phyloP scores from a whole-genome alignment of 2,329 filamentous ascomycete species.

The Trichoderma sp. region DNA sequence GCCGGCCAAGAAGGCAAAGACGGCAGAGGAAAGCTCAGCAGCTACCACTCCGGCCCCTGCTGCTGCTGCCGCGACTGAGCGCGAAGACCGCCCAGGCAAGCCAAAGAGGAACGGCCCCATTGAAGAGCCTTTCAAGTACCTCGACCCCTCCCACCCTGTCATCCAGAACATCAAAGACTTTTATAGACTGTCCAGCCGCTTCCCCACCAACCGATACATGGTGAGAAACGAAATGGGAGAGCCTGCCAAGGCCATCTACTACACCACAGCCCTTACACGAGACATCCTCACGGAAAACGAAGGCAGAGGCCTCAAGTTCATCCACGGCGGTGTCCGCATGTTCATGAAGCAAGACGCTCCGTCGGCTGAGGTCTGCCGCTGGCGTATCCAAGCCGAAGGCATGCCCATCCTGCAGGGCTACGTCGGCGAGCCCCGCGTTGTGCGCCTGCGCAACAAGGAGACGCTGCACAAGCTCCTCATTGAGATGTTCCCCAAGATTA shows the following conservation, averaged over 20 bases:
- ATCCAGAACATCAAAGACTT: conserved; percentile 79
- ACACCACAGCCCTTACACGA: conserved; percentile 81
- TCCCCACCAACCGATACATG: conserved; percentile 91
- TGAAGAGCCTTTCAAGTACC: conserved; percentile 95
- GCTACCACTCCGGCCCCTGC: conserved; percentile 27
- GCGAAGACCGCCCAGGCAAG: conserved; percentile 40
- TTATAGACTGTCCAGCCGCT: conserved; percentile 81
- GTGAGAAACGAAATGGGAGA: conserved; percentile 89
- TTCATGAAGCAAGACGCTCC: conserved; percentile 98
- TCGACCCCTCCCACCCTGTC: conserved; percentile 73
- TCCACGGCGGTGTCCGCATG: conserved; percentile 97
- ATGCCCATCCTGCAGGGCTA: conserved; percentile 90
- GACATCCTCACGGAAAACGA: conserved; percentile 88
- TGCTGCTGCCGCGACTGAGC: conserved; percentile 32
- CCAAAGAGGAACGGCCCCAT: conserved; percentile 57
- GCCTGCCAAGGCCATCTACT: conserved; percentile 94
- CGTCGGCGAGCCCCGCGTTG: conserved; percentile 76
- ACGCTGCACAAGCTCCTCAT: conserved; percentile 82
- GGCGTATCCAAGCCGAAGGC: conserved; percentile 95
- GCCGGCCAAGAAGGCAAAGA: conserved; percentile 56
- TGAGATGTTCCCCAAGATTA: conserved; percentile 95
- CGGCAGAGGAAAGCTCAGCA: conserved; percentile 36
- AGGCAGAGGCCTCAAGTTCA: conserved; percentile 88
- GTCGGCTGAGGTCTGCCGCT: conserved; percentile 81
- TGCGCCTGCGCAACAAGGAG: conserved; percentile 74